These are phyloP conservation scores for Ophiostoma ulmi DNA, from an alignment of 2,329 filamentous ascomycete species.

Conservation along the genomic window DNA sequence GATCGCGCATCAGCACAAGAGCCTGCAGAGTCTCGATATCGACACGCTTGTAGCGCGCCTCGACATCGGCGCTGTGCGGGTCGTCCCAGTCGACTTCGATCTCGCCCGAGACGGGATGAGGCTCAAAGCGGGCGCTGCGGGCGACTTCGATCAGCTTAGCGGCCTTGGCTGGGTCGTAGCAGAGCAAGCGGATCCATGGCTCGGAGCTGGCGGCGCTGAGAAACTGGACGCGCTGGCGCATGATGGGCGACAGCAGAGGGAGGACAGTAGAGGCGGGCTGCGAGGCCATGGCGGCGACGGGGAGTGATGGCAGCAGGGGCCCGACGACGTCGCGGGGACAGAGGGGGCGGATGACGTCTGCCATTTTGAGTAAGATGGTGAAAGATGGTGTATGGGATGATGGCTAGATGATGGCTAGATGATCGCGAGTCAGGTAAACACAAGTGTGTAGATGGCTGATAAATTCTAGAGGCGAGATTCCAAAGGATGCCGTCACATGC, in stretches of 20 bases:
- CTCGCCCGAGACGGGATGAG: conserved; percentile 76
- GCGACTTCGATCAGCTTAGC: conserved; percentile 57
- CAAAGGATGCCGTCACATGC: conserved; percentile 4
- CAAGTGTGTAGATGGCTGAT: neutral
- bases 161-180: conserved; percentile 57
- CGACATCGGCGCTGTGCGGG: conserved; percentile 44
- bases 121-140: conserved; percentile 60
- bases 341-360: conserved; percentile 38
- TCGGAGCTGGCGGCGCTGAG: conserved; percentile 56
- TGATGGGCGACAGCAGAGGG: conserved; percentile 59
- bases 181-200: conserved; percentile 68
- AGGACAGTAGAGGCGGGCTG: conserved; percentile 53
- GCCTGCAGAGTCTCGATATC: conserved; percentile 72
- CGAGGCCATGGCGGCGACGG: conserved; percentile 53
- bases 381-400: neutral
- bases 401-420: neutral
- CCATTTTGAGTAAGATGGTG: neutral
- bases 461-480: neutral
- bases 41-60: conserved; percentile 60
- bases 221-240: conserved; percentile 61
- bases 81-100: conserved; percentile 65
- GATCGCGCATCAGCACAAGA: conserved; percentile 55
- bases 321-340: conserved; percentile 47
- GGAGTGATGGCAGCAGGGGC: conserved; percentile 55
- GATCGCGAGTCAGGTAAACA: neutral